Base-by-base conservation (phyloP, 1,139 yeast genomes). In the Yamadazyma membranifaciens region DNA sequence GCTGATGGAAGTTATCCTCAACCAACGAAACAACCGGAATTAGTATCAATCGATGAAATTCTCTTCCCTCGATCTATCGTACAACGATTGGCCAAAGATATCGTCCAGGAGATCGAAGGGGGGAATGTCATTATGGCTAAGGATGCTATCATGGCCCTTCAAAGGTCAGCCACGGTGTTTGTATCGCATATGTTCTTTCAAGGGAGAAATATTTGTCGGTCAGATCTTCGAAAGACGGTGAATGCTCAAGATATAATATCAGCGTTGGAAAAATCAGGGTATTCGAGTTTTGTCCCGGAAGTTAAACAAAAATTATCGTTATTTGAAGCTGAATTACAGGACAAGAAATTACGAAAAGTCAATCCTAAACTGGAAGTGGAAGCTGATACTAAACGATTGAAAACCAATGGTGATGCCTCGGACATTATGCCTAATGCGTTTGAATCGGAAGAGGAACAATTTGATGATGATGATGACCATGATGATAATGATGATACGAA, bases 141-240 rank as follows among this genome's bases (percentile, higher is more conserved):
- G 55, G 94, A 85, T 52, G 78, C 87, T 2, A 66, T 79, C 15
- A 57, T 75, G 2, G 91, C 86, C 2, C 55, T 85, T 20, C 92
- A 85, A 53, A 62, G 92, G 45, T 73, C 87, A 6, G 81, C 91
- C 11, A 83, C 89, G 0, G 81, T 85, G 3, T 85, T 83, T 59
- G 87, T 84, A 20, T 83, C 83, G 35, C 83, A 83, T 52, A 49
- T 84, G 38, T 65, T 83, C 51, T 77, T 78, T 52, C 77, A 79
- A 52, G 88, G 91, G 3, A 73, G 84, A 41, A 74, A 69, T 44
- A 52, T 70, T 3, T 73, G 86, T 4, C 74, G 71, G 45, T 69
- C 67, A 20, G 70, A 67, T 31, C 77, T 73, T 37, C 69, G 88
- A 43, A 81, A 80, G 54, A 79, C 80, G 4, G 78, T 84, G 29